A percentile compares a stretch with the other conserved stretches of the same genome.
These are phyloP conservation scores for Cyberlindnera saturnus DNA, from an alignment of 805 yeast species.

Conservation along the genomic window DNA sequence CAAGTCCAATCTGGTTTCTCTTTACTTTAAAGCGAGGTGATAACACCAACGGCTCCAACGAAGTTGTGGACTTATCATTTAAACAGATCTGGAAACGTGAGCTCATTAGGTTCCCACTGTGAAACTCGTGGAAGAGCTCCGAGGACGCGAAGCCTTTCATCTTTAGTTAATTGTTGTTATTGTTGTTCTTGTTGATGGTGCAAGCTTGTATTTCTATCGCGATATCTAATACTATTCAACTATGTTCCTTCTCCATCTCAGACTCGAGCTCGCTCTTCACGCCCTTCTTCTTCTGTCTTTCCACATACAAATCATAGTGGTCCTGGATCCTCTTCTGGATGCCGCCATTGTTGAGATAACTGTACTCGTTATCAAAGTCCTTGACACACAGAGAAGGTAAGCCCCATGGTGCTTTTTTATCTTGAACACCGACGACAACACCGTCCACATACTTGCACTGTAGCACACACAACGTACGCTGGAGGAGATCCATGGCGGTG, in stretches of 20 bases:
- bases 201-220: no score
- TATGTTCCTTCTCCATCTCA: slow-evolving; percentile 8
- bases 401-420: slow-evolving; percentile 6
- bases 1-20: neutral
- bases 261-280: slow-evolving; percentile 59
- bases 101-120: slow-evolving; percentile 1
- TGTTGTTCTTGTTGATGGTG: no score
- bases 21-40: slow-evolving; percentile 8
- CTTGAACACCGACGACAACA: slow-evolving; percentile 40
- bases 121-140: neutral
- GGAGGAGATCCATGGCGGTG: slow-evolving; percentile 85
- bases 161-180: neutral
- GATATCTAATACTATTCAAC: no score
- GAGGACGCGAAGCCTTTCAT: neutral
- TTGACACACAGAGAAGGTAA: slow-evolving; percentile 15
- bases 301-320: slow-evolving; percentile 68
- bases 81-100: slow-evolving; percentile 5
- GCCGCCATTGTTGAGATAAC: slow-evolving; percentile 58
- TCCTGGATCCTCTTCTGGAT: slow-evolving; percentile 71
- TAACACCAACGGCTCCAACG: slow-evolving; percentile 3
- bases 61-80: neutral
- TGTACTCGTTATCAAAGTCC: slow-evolving; percentile 49
- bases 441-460: slow-evolving; percentile 86
- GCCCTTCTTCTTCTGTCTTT: slow-evolving; percentile 83
- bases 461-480: slow-evolving; percentile 79